Percentiles rank a stretch among this genome's conserved stretches.
phyloP scores from a whole-genome alignment of 140 eudicot species.

The Flaveria floridana region DNA sequence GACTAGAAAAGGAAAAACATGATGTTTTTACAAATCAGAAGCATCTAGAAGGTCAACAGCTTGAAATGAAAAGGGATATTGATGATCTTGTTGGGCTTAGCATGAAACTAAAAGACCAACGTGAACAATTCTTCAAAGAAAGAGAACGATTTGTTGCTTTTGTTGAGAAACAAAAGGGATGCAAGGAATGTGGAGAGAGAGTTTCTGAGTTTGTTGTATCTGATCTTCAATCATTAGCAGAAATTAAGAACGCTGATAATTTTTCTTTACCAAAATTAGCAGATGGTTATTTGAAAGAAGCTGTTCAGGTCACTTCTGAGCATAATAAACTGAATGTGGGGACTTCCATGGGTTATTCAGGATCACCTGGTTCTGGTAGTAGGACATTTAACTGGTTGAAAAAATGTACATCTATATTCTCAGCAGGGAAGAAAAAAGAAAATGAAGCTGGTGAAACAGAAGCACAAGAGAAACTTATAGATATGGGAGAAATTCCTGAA shows the following conservation, averaged over 20 bases:
- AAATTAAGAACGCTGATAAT: slow-evolving; percentile 44
- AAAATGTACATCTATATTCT: slow-evolving; percentile 67
- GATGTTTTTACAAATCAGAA: slow-evolving; percentile 58
- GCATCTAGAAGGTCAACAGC: slow-evolving; percentile 64
- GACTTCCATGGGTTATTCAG: slow-evolving; percentile 47
- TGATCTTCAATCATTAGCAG: slow-evolving; percentile 67
- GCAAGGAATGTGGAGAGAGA: slow-evolving; percentile 67
- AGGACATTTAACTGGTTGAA: slow-evolving; percentile 61
- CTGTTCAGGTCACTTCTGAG: slow-evolving; percentile 40
- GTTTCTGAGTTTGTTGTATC: slow-evolving; percentile 66
- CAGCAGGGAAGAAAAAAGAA: slow-evolving; percentile 69
- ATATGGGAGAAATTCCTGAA: slow-evolving; percentile 45
- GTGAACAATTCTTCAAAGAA: slow-evolving; percentile 81
- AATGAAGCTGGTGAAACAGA: slow-evolving; percentile 34
- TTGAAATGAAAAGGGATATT: slow-evolving; percentile 68
- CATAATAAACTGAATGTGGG: slow-evolving; percentile 33
- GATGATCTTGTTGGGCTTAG: slow-evolving; percentile 78
- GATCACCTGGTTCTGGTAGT: slow-evolving; percentile 65
- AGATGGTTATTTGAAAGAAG: slow-evolving; percentile 60
- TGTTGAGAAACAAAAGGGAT: slow-evolving; percentile 66
- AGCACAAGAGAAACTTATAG: slow-evolving; percentile 37
- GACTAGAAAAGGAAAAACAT: slow-evolving; percentile 61
- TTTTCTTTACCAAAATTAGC: slow-evolving; percentile 53
- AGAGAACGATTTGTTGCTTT: slow-evolving; percentile 68
- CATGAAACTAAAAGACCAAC: slow-evolving; percentile 72